Base-by-base conservation (phyloP, 345 rosid species). In the Capsella bursapastoris region DNA sequence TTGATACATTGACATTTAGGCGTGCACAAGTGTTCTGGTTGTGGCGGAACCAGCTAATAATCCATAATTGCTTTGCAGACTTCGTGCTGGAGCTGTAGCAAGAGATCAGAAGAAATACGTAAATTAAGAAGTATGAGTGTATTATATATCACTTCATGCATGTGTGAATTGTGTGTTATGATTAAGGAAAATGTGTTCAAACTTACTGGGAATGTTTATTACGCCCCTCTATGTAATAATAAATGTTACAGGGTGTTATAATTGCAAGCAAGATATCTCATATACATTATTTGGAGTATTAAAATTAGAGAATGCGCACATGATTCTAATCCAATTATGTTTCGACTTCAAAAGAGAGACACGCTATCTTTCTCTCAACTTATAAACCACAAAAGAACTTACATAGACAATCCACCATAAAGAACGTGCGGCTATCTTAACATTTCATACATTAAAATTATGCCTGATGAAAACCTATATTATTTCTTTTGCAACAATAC, bases 61-160 rank as follows among this genome's bases (percentile, higher is more conserved):
- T 38, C 62, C 40, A 56, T 59, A 48, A 32, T 50, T 66, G 58
- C 28, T 45, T 41, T 83, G 87, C 80, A 93, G 97, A 91, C 79
- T 82, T 93, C 80, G 97, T 93, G 82, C 71, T 93, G 96, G 96
- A 93, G 89, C 93, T 91, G 83, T 84, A 89, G 85, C 43, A 56
- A 80, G 73, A 60, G 49, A 57, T 62, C 76, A 49, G 70, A 71
- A 71, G 62, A 65, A 64, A 55, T 40, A 72, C 43, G 27, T 56
- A 64, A 35, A 57, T 16, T 65, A 76, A 82, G 77, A 62, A 61
- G 69, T 78, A 78, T 41, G 58, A 47, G 73, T 57, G 60, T 71
- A 66, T 43, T 78, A 48, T 78, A 48, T 69, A 50, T 66, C 47
- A 68, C 72, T 69, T 64, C 40, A 81, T 80, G 73, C 82, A 63